Evolutionary conservation across 2,329 filamentous ascomycete genomes (phyloP).

Genomic region (Claviceps pazoutovae): DNA sequence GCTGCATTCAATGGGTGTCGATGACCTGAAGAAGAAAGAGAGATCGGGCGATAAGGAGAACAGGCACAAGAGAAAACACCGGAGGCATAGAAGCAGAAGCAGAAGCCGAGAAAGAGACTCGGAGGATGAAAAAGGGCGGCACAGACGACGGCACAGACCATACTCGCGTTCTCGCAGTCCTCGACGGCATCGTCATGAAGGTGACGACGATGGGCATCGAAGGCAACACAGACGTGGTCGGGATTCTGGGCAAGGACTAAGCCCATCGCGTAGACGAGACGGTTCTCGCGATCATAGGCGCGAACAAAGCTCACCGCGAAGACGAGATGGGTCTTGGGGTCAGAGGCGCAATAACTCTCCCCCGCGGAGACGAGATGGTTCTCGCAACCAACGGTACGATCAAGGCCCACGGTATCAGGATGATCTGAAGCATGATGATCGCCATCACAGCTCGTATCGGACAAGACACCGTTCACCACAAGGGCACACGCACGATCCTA

Average conservation of each 20-base stretch:
- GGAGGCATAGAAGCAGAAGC: slow-evolving; percentile 6
- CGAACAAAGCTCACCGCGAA: no score
- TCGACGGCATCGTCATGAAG: slow-evolving; percentile 15
- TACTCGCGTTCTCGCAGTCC: slow-evolving; percentile 32
- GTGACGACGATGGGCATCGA: slow-evolving; percentile 7
- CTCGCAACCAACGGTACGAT: slow-evolving; percentile 1
- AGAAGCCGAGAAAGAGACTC: slow-evolving; percentile 2
- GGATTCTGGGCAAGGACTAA: slow-evolving; percentile 12
- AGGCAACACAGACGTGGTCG: slow-evolving; percentile 11
- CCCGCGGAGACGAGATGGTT: slow-evolving; percentile 1
- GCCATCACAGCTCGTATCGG: not conserved
- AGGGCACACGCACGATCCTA: slow-evolving; percentile 9
- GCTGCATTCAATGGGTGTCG: slow-evolving; percentile 47
- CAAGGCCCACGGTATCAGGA: not conserved
- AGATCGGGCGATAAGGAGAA: slow-evolving; percentile 18
- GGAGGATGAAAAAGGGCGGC: not conserved
- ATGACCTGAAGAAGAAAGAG: slow-evolving; percentile 32
- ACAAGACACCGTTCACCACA: not conserved
- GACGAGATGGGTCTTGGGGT: slow-evolving; percentile 6
- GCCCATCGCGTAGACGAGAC: slow-evolving; percentile 9
- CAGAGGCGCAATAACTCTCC: slow-evolving; percentile 4
- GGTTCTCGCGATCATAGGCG: slow-evolving; percentile 8
- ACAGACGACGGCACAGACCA: slow-evolving; percentile 30
- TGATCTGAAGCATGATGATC: not conserved
- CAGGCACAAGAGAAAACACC: slow-evolving; percentile 10